phyloP scores from a whole-genome alignment of 352 stramenopile species.

The Globisporangium splendens region DNA sequence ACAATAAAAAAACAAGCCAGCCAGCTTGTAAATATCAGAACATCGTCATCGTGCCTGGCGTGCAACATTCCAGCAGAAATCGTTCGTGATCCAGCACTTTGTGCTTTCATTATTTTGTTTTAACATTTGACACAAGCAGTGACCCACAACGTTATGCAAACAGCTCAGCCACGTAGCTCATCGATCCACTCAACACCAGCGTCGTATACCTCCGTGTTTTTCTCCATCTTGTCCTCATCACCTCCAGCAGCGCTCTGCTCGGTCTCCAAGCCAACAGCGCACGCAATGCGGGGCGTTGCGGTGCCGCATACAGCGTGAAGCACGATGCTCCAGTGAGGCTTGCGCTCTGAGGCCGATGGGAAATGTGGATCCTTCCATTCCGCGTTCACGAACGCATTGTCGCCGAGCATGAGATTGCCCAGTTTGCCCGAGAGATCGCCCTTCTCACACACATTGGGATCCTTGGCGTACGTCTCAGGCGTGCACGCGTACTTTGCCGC shows the following conservation, averaged over 20 bases:
- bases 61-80: neutral
- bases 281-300: constrained; percentile 32
- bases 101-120: no score
- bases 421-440: constrained; percentile 49
- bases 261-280: constrained; percentile 19
- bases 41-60: no score
- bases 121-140: no score
- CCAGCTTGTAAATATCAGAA: no score
- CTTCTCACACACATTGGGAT: constrained; percentile 33
- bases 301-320: constrained; percentile 16
- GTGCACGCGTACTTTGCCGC: constrained; percentile 30
- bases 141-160: no score
- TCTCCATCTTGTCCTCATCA: neutral
- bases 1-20: neutral
- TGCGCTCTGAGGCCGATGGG: constrained; percentile 20
- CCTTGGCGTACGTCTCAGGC: constrained; percentile 22
- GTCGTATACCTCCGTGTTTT: constrained; percentile 12
- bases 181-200: constrained; percentile 13
- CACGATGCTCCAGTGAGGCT: constrained; percentile 34
- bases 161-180: constrained; percentile 10
- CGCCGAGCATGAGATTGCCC: constrained; percentile 22
- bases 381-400: constrained; percentile 11
- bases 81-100: no score
- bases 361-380: constrained; percentile 35
- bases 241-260: neutral